phyloP scores from a whole-genome alignment of 805 yeast genomes.

The Torulaspora indica region DNA sequence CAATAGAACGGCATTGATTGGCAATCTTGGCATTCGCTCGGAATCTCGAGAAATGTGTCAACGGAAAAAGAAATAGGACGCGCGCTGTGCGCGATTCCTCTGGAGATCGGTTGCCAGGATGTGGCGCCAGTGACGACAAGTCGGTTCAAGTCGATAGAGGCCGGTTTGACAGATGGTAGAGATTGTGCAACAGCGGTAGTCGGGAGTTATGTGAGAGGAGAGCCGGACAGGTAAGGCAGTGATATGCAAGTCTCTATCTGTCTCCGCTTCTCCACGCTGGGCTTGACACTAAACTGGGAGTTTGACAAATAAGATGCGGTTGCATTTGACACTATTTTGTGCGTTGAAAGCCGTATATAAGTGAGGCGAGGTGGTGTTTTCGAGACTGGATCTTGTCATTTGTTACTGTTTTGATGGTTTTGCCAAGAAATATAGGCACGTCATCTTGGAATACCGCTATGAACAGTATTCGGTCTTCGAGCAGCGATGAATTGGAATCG shows the following conservation, averaged over 20 bases:
- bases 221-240: no score
- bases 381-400: no score
- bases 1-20: neutral
- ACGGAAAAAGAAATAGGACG: slow-evolving; percentile 1
- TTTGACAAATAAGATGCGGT: no score
- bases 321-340: neutral
- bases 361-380: neutral
- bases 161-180: no score
- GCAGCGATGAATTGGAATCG: slow-evolving; percentile 3
- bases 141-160: no score
- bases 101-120: neutral
- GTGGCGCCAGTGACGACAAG: neutral
- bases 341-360: neutral
- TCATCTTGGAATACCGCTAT: no score
- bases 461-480: neutral
- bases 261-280: neutral
- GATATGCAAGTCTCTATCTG: slow-evolving; percentile 2
- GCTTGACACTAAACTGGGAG: neutral
- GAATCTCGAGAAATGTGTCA: slow-evolving; percentile 7
- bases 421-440: neutral
- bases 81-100: neutral
- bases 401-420: neutral
- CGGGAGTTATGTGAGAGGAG: no score
- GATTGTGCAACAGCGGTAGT: no score
- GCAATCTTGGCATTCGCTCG: neutral